Percentiles rank a stretch among this genome's conserved stretches.
Conservation (phyloP, 768 basidiomycete species). For the Russula dissimulans region DNA sequence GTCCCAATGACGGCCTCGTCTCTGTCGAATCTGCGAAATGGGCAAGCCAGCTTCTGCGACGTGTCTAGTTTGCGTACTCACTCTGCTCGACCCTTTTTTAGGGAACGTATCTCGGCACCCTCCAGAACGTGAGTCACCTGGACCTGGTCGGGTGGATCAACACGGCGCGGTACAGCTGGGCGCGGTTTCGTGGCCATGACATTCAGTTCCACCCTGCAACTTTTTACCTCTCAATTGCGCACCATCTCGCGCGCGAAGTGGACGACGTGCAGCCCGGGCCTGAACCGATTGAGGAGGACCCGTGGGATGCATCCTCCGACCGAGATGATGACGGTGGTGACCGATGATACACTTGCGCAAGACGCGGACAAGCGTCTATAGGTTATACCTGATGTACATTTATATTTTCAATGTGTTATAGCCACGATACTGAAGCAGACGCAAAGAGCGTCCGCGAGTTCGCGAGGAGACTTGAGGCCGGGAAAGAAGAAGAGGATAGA, state of each 20-base stretch:
- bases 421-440: too few species aligned
- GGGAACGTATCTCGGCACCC: constrained; percentile 93
- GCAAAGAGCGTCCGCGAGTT: too few species aligned
- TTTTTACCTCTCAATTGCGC: constrained; percentile 80
- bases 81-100: constrained; percentile 21
- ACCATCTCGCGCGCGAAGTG: constrained; percentile 68
- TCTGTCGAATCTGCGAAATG: constrained; percentile 85
- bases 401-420: not conserved
- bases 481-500: too few species aligned
- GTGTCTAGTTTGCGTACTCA: not conserved
- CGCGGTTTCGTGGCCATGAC: constrained; percentile 78
- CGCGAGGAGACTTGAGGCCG: too few species aligned
- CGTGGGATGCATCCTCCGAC: constrained; percentile 21
- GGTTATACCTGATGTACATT: not conserved
- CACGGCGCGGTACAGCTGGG: constrained; percentile 79
- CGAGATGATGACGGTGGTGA: not conserved
- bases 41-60: constrained; percentile 33
- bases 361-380: not conserved
- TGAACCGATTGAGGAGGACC: constrained; percentile 13
- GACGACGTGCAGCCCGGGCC: constrained; percentile 39
- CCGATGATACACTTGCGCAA: not conserved
- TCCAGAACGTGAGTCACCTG: constrained; percentile 84
- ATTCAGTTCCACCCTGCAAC: constrained; percentile 88
- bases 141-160: constrained; percentile 94
- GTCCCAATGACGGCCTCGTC: constrained; percentile 93